A percentile compares a stretch with the other conserved stretches of the same genome.
These are phyloP conservation scores for Acacia melanoxylon DNA, from an alignment of 306 rosid species.

Conservation along the genomic window DNA sequence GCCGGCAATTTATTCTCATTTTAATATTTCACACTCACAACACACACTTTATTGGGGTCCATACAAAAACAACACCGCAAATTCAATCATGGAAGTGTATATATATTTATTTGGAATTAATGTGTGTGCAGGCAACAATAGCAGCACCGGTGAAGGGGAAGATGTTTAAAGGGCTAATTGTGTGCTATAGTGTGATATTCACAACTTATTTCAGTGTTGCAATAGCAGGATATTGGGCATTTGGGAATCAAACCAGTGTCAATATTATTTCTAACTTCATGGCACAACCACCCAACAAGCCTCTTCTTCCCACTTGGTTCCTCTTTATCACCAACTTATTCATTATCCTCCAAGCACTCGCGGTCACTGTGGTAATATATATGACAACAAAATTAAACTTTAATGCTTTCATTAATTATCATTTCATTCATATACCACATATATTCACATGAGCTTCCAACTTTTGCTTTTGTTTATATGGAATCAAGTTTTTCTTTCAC, in stretches of 20 bases:
- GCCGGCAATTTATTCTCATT: too few species aligned
- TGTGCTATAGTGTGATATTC: constrained; percentile 63
- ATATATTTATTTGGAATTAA: neutral
- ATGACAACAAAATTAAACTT: neutral
- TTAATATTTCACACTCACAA: too few species aligned
- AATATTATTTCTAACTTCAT: constrained; percentile 60
- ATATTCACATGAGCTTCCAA: neutral
- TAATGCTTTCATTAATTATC: neutral
- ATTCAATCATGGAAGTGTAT: too few species aligned
- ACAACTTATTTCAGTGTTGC: constrained; percentile 55
- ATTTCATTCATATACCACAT: neutral
- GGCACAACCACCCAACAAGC: constrained; percentile 17
- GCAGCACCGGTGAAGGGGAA: constrained; percentile 79
- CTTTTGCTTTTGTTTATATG: neutral
- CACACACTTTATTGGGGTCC: too few species aligned
- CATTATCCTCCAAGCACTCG: constrained; percentile 62
- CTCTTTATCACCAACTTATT: constrained; percentile 64
- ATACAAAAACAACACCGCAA: neutral
- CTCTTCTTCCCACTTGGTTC: constrained; percentile 68
- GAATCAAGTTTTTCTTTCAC: neutral
- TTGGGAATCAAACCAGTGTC: constrained; percentile 60
- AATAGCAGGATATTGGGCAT: constrained; percentile 87
- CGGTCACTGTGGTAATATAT: constrained; percentile 57
- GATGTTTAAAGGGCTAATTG: constrained; percentile 79
- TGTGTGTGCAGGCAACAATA: constrained; percentile 65